phyloP scores from a whole-genome alignment of 306 rosid genomes.

The Glycine soja region DNA sequence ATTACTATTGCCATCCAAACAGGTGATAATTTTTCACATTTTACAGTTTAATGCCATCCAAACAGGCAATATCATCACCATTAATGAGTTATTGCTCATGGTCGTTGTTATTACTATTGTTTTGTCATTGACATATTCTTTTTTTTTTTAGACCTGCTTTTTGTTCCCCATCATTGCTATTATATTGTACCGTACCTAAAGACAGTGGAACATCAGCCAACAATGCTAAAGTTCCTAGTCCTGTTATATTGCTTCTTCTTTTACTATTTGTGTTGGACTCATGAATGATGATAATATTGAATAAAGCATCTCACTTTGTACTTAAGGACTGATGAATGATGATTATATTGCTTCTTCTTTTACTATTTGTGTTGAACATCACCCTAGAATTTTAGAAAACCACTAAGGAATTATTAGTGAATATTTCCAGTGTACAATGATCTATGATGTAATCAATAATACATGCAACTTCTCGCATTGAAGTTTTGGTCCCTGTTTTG shows the following conservation, averaged over 20 bases:
- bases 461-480: not conserved
- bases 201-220: not conserved
- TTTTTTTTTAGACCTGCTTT: too few species aligned
- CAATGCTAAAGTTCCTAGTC: constrained; percentile 1
- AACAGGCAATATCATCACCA: not conserved
- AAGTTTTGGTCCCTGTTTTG: not conserved
- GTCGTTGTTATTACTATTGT: not conserved
- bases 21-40: not conserved
- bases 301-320: not conserved
- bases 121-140: not conserved
- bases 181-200: not conserved
- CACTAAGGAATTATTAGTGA: not conserved
- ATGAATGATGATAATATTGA: not conserved
- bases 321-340: too few species aligned
- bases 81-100: not conserved
- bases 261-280: not conserved
- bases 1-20: not conserved
- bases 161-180: not conserved
- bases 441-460: not conserved
- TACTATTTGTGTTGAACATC: too few species aligned
- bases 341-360: too few species aligned
- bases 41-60: not conserved
- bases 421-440: not conserved
- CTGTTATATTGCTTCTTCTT: not conserved
- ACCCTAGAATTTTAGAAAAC: not conserved